These are phyloP conservation scores for Geum urbanum DNA, from an alignment of 306 rosid species.

Conservation along the genomic window DNA sequence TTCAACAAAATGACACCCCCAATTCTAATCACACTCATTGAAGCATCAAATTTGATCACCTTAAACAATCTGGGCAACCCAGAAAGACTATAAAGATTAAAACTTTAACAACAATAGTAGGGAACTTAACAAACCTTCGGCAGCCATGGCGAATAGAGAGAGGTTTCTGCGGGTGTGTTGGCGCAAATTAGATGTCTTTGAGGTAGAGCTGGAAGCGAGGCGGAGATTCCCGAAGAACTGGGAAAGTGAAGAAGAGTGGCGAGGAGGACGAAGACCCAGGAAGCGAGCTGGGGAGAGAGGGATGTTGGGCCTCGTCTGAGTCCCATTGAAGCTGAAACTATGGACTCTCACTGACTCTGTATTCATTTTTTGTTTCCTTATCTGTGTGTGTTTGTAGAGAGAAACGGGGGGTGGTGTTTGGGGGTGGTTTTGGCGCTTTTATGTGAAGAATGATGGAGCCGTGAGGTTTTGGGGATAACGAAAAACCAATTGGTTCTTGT, in stretches of 20 bases:
- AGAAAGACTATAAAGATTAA: background rate
- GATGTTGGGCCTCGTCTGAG: conserved; percentile 47
- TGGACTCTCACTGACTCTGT: conserved; percentile 53
- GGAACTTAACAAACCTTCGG: conserved; percentile 53
- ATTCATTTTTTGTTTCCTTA: conserved; percentile 42
- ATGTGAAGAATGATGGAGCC: conserved; percentile 6
- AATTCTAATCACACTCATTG: too few species aligned
- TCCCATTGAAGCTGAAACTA: conserved; percentile 47
- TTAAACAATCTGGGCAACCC: background rate
- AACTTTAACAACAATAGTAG: background rate
- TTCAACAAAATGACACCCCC: background rate
- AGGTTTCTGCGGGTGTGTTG: conserved; percentile 40
- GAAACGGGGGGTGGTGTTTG: background rate
- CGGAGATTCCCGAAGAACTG: conserved; percentile 44
- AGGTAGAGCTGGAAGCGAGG: conserved; percentile 26
- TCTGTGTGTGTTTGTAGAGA: background rate
- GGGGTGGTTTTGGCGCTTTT: conserved; percentile 13
- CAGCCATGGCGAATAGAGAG: conserved; percentile 71
- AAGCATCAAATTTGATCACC: too few species aligned
- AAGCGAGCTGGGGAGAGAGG: conserved; percentile 46
- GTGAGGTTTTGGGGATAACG: conserved; percentile 34
- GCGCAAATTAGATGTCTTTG: conserved; percentile 31
- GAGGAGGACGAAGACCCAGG: conserved; percentile 40
- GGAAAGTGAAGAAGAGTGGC: conserved; percentile 54
- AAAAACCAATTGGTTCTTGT: conserved; percentile 16